Evolutionary conservation across 2,329 filamentous ascomycete species (phyloP), one percentile per base, ranked within the genome.

Genomic region (Byssochlamys sp.): DNA sequence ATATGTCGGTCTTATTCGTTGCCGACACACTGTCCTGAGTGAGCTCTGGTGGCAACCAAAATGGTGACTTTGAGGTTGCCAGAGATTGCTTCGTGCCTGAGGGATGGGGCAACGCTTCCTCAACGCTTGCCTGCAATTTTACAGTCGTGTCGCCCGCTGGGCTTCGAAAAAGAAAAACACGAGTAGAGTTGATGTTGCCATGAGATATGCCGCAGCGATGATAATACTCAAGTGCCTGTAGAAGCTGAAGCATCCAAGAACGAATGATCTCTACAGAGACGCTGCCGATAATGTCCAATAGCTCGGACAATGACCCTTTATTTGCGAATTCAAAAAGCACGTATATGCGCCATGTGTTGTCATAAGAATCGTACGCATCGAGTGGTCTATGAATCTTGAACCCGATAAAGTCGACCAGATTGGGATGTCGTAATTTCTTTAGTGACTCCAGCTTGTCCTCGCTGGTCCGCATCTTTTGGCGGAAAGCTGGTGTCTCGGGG

Each of bases 241-340:
- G 81, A 19, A 99, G 79, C 66, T 96, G 90, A 59, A 91, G 85
- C n/a, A 90, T 94, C 87, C 91, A 97, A 26, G 89, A 86, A 55
- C 91, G 87, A 51, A 91, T 86, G 69, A 87, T 91, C 61, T 84
- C 83, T 55, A 89, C 82, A 49, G 87, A 83, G 54, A 96, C 77
- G 29, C 82, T 82, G 3, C 88, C 90, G 49, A 90, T 84, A 59
- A 92, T 82, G 57, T 92, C 87, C 29, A 99, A 79, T 24, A 95
- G 79, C 65, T 96, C 90, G 28, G 87, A 84, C 12, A 99, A 76
- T 0, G 91, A 89, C 0, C 90, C 91, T 70, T 89, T 91, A 55
- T 90, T 87, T 10, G 89, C 88, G 65, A 89, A 81, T 53, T 91
- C 88, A 49, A 82, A 86, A 25, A 96, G 78, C 2, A 94, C 79